A percentile compares a stretch with the other conserved stretches of the same genome.
Evolutionary conservation across 805 yeast genomes (phyloP).

Genomic region (Brettanomyces sp.): DNA sequence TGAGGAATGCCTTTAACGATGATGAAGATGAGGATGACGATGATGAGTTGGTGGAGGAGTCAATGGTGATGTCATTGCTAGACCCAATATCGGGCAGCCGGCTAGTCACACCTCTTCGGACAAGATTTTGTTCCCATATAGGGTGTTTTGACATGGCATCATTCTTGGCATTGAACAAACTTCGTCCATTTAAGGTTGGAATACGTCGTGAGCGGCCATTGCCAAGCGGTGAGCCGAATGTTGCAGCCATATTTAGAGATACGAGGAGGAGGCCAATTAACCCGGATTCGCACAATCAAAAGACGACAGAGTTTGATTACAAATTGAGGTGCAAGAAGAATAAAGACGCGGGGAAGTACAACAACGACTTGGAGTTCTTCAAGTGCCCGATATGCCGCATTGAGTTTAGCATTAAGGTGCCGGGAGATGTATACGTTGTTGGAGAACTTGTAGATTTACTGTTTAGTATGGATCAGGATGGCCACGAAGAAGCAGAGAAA

Average conservation of each 20-base stretch:
- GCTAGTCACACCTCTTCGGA: slow-evolving; percentile 22
- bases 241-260: slow-evolving; percentile 16
- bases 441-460: slow-evolving; percentile 23
- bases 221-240: slow-evolving; percentile 10
- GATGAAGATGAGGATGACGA: slow-evolving; percentile 11
- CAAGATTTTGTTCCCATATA: slow-evolving; percentile 25
- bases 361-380: slow-evolving; percentile 22
- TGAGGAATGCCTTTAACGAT: slow-evolving; percentile 5
- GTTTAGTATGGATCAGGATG: slow-evolving; percentile 8
- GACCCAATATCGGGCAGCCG: slow-evolving; percentile 26
- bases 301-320: slow-evolving; percentile 16
- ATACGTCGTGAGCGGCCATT: slow-evolving; percentile 11
- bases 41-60: slow-evolving; percentile 22
- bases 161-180: slow-evolving; percentile 20
- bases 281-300: slow-evolving; percentile 13
- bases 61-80: slow-evolving; percentile 19
- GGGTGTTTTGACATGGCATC: slow-evolving; percentile 27
- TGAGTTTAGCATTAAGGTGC: slow-evolving; percentile 22
- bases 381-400: slow-evolving; percentile 27
- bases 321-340: slow-evolving; percentile 11
- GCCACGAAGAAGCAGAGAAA: slow-evolving; percentile 10
- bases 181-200: slow-evolving; percentile 20
- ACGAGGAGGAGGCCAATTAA: slow-evolving; percentile 17
- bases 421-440: slow-evolving; percentile 25
- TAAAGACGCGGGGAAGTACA: slow-evolving; percentile 9